Base-by-base conservation (phyloP, 495 filamentous ascomycete genomes). In the Aspergillus affinis region DNA sequence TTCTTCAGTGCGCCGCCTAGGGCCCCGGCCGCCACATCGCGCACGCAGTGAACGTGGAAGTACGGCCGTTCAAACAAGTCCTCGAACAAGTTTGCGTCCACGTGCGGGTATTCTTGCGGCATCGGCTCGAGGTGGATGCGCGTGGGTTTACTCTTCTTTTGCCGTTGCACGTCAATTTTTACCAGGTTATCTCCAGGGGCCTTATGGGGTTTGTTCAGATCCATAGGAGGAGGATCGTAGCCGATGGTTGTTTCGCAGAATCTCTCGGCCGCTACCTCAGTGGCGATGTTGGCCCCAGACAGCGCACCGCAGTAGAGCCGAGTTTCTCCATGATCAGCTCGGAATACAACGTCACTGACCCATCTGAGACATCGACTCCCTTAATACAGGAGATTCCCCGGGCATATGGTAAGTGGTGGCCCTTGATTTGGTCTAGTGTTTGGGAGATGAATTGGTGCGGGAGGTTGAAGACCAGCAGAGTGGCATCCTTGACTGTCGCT, bases 341-440 rank as follows among this genome's bases (percentile, higher is more conserved):
- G 27, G 85, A 90, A 78, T 92, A 91, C 18, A 96, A 82, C 51
- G 81, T 81, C 55, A 96, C 82, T 27, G 88, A 86, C 36, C 88
- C 84, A 48, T 87, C 84, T 2, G 85, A 82, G n/a, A 96, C 92
- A 47, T 91, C 85, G 49, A 96, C 89, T 56, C 92, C 92, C 77
- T 96, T 96, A 71, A 95, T 95, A 72, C 92, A 96, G 59, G 89
- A 92, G 59, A 96, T 87, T 23, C 89, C 92, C 36, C 92, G 84
- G 23, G 92, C 91, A 60, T 86, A 93, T 0, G 91, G 91, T 13
- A 93, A 74, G 63, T 91, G 89, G 50, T 92, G 79, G 20, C 89
- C 92, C 64, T 86, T 78, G 57, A 96, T 79, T 70, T 90, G 85
- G 45, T 85, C 79, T 72, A 90, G 93, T 57, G 90, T 88, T 52